A percentile compares a stretch with the other conserved stretches of the same genome.
Conservation (phyloP, 495 filamentous ascomycete species). For the Penicillium atrosanguineum region DNA sequence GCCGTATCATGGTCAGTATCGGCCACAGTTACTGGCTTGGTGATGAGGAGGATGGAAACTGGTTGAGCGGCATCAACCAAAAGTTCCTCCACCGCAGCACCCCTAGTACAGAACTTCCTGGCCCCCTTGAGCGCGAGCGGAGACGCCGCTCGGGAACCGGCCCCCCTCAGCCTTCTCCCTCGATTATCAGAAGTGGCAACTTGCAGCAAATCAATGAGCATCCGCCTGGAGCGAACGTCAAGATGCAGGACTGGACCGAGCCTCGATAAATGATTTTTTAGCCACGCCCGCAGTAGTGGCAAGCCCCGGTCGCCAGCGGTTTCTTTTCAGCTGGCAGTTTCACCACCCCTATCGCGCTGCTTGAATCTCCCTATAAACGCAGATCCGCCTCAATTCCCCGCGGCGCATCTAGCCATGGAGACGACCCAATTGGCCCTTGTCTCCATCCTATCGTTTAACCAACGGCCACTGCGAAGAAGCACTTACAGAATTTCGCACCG, state of each 20-base stretch:
- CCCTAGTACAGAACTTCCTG: slow-evolving; percentile 40
- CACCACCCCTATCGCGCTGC: background rate
- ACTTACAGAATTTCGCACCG: background rate
- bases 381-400: background rate
- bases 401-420: background rate
- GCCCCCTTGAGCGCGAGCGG: slow-evolving; percentile 63
- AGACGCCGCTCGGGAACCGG: slow-evolving; percentile 67
- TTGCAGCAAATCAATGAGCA: slow-evolving; percentile 39
- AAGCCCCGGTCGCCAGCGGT: background rate
- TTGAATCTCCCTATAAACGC: background rate
- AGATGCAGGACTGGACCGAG: slow-evolving; percentile 43
- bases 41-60: slow-evolving; percentile 51
- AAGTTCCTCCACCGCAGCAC: slow-evolving; percentile 48
- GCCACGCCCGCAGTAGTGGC: background rate
- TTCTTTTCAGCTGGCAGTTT: background rate
- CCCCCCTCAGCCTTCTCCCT: slow-evolving; percentile 50
- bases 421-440: background rate
- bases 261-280: slow-evolving; percentile 23
- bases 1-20: slow-evolving; percentile 67
- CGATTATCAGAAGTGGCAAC: slow-evolving; percentile 34
- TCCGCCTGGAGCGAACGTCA: slow-evolving; percentile 34
- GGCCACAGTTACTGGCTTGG: slow-evolving; percentile 77
- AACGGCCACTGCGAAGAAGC: background rate
- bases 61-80: slow-evolving; percentile 56
- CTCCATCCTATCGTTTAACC: background rate